Conservation (phyloP, 768 basidiomycete genomes). For the Suillus discolor region DNA sequence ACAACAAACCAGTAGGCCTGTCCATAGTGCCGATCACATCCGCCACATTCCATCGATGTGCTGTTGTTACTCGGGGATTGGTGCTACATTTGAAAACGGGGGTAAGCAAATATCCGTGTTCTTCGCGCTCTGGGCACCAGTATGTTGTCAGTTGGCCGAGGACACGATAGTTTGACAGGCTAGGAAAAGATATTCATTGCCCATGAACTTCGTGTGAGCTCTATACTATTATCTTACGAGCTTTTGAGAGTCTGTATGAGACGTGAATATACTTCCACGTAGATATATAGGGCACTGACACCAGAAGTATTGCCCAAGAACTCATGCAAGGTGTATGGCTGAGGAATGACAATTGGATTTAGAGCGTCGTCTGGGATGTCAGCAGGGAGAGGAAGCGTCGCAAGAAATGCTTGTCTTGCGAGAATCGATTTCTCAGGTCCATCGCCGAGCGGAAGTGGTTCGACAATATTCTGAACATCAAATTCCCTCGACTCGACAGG, state of each 20-base stretch:
- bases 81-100: conserved; percentile 79
- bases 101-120: conserved; percentile 76
- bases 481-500: background rate
- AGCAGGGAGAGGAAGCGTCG: conserved; percentile 61
- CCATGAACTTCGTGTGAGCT: conserved; percentile 4
- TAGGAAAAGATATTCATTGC: conserved; percentile 27
- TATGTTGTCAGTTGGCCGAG: conserved; percentile 67
- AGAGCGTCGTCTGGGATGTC: conserved; percentile 67
- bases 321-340: conserved; percentile 66
- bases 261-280: background rate
- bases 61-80: conserved; percentile 74
- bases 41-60: conserved; percentile 72
- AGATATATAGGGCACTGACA: conserved; percentile 40
- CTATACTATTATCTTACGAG: conserved; percentile 44
- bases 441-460: conserved; percentile 3
- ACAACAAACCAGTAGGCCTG: conserved; percentile 58
- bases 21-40: conserved; percentile 62
- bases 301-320: conserved; percentile 61
- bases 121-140: conserved; percentile 84
- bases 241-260: conserved; percentile 51
- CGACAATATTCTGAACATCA: background rate
- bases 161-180: conserved; percentile 67
- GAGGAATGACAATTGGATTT: conserved; percentile 67
- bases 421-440: conserved; percentile 45
- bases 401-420: conserved; percentile 57